phyloP scores from a whole-genome alignment of 176 grass and related monocot genomes.

The Musa itinerans region DNA sequence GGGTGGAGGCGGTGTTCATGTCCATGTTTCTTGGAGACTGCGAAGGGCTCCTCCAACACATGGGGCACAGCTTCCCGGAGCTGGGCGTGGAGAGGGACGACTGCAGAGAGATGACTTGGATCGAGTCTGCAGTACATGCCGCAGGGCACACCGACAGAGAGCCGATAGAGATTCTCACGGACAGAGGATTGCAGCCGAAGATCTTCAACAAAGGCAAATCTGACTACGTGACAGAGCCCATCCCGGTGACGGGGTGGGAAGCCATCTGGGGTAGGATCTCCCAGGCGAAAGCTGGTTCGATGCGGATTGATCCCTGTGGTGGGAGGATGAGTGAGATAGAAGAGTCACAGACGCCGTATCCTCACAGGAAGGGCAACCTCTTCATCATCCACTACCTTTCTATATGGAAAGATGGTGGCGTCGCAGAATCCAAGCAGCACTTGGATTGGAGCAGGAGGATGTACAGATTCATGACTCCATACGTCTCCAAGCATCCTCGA shows the following conservation, averaged over 20 bases:
- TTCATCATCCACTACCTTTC: constrained; percentile 49
- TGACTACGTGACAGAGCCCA: not conserved
- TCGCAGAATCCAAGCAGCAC: constrained; percentile 17
- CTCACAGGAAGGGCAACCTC: constrained; percentile 41
- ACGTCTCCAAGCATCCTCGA: constrained; percentile 38
- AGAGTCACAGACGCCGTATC: constrained; percentile 42
- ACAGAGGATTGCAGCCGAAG: not conserved
- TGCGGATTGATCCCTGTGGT: constrained; percentile 52
- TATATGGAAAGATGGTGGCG: constrained; percentile 33
- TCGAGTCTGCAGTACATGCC: not conserved
- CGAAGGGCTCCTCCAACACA: not conserved
- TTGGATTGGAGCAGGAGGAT: constrained; percentile 29
- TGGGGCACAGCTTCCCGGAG: constrained; percentile 1
- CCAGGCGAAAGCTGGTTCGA: constrained; percentile 27
- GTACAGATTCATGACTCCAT: constrained; percentile 28
- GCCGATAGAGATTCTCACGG: not conserved
- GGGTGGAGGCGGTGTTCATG: not conserved
- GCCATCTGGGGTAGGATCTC: not conserved
- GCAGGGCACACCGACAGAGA: not conserved
- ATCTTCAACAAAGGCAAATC: not conserved
- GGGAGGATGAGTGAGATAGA: constrained; percentile 30
- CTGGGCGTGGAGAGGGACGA: not conserved
- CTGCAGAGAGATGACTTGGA: constrained; percentile 8
- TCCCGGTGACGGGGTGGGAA: not conserved
- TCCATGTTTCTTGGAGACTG: constrained; percentile 3